A percentile compares a stretch with the other conserved stretches of the same genome.
Conservation (phyloP, 495 filamentous ascomycete species). For the Xylaria intraflava region DNA sequence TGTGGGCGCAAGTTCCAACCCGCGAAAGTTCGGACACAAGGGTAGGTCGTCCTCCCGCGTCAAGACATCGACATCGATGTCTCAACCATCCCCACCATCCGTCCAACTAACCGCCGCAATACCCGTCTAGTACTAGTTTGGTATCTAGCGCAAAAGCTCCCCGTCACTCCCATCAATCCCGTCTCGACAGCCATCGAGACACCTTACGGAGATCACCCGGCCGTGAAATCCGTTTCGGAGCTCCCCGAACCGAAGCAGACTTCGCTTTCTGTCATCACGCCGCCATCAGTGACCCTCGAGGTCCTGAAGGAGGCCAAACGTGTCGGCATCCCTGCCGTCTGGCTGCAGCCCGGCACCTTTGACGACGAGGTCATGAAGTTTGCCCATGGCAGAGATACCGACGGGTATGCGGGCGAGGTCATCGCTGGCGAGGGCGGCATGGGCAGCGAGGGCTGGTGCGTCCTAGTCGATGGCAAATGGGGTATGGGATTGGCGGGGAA, state of each 20-base stretch:
- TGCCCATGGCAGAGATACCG: conserved; percentile 47
- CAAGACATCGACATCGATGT: not conserved
- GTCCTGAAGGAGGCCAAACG: conserved; percentile 74
- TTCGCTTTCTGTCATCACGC: conserved; percentile 81
- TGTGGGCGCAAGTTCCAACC: conserved; percentile 79
- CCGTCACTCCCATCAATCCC: conserved; percentile 79
- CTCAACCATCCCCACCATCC: not conserved
- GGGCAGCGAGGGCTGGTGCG: conserved; percentile 79
- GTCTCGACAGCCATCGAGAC: conserved; percentile 51
- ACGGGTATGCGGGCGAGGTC: conserved; percentile 54
- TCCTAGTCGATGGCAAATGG: conserved; percentile 80
- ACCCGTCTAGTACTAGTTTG: conserved; percentile 65
- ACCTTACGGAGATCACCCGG: conserved; percentile 47
- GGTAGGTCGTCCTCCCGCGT: conserved; percentile 39
- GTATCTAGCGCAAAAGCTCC: conserved; percentile 73
- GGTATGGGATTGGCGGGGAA: conserved; percentile 44
- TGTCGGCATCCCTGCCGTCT: conserved; percentile 72
- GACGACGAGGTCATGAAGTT: conserved; percentile 64
- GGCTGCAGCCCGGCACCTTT: conserved; percentile 88
- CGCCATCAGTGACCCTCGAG: conserved; percentile 61
- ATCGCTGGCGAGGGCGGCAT: conserved; percentile 61
- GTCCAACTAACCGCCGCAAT: not conserved
- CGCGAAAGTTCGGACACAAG: conserved; percentile 86
- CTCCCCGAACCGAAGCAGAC: conserved; percentile 63
- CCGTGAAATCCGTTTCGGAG: conserved; percentile 55